Percentiles rank a stretch among this genome's conserved stretches.
phyloP scores from a whole-genome alignment of 345 rosid species.

The Heritiera fomes region DNA sequence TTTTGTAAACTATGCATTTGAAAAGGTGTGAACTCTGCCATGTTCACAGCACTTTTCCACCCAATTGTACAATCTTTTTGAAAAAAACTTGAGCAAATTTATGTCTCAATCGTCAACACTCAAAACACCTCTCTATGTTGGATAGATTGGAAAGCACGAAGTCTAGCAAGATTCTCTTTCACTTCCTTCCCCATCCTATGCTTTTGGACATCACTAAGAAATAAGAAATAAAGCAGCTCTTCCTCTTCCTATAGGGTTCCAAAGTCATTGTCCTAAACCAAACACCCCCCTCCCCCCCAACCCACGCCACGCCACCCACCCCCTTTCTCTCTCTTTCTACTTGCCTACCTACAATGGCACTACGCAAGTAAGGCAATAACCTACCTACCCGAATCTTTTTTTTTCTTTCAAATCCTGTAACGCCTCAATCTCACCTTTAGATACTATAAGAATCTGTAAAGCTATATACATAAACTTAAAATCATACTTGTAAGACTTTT shows the following conservation, averaged over 20 bases:
- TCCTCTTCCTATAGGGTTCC: neutral
- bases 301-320: neutral
- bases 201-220: slow-evolving; percentile 4
- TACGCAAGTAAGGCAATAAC: neutral
- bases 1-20: neutral
- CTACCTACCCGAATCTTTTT: slow-evolving; percentile 12
- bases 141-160: slow-evolving; percentile 12
- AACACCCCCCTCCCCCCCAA: neutral
- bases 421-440: no score
- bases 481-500: no score
- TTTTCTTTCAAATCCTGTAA: neutral
- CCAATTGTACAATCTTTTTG: neutral
- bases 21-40: slow-evolving; percentile 11
- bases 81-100: neutral
- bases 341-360: neutral
- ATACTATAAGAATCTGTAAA: no score
- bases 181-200: slow-evolving; percentile 6
- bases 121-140: neutral
- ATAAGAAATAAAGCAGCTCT: slow-evolving; percentile 7
- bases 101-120: neutral
- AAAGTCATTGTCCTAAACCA: neutral
- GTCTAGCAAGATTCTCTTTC: slow-evolving; percentile 18
- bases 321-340: neutral
- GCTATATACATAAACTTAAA: no score
- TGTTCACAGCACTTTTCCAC: slow-evolving; percentile 1